Conservation (phyloP, 441 rosid genomes). For the Capsella rubella region DNA sequence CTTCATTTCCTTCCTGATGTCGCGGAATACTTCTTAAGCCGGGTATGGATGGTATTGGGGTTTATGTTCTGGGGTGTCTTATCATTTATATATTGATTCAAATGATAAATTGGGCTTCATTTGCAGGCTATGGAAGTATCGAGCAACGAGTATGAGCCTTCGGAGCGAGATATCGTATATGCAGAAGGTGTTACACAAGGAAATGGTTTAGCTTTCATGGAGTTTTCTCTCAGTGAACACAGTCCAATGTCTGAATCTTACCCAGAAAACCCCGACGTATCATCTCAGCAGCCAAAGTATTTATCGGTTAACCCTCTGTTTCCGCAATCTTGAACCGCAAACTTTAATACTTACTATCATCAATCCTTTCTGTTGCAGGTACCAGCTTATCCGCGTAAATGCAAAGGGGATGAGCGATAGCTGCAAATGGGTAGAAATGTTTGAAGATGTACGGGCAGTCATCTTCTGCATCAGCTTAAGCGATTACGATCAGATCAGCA, state of each 20-base stretch:
- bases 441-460: constrained; percentile 89
- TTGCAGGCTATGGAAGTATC: constrained; percentile 98
- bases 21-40: constrained; percentile 90
- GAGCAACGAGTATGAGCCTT: constrained; percentile 96
- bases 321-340: neutral
- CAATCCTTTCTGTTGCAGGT: constrained; percentile 51
- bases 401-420: constrained; percentile 96
- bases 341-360: neutral
- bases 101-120: constrained; percentile 27
- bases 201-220: constrained; percentile 95
- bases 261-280: constrained; percentile 71
- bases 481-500: constrained; percentile 82
- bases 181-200: constrained; percentile 99
- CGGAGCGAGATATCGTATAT: constrained; percentile 87
- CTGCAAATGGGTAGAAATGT: constrained; percentile 99
- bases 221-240: constrained; percentile 86
- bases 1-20: constrained; percentile 99
- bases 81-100: neutral
- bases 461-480: constrained; percentile 88
- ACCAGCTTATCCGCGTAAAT: constrained; percentile 87
- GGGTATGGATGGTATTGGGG: constrained; percentile 55
- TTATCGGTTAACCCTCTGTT: neutral
- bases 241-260: constrained; percentile 94
- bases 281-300: constrained; percentile 76
- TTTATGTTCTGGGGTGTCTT: neutral